Conservation (phyloP, 1,284 basidiomycete genomes). For the Psilocybe mexicana region DNA sequence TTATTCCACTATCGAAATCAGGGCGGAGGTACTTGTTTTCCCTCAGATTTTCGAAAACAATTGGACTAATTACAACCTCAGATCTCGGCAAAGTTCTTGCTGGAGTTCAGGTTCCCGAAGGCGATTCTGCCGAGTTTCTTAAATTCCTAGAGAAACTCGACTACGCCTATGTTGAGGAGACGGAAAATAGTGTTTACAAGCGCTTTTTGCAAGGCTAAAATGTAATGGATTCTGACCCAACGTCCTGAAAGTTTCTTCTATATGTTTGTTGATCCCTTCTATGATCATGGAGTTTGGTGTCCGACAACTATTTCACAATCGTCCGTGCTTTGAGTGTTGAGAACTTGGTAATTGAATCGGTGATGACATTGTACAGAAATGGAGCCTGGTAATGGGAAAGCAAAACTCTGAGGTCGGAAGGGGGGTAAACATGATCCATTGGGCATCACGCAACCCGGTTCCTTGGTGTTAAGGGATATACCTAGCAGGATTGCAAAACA, state of each 20-base stretch:
- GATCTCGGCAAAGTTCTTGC: conserved; percentile 92
- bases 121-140: conserved; percentile 68
- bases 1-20: conserved; percentile 98
- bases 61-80: conserved; percentile 31
- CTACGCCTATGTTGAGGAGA: conserved; percentile 93
- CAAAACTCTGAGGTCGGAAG: background rate
- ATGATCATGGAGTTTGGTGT: background rate
- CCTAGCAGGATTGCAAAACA: background rate
- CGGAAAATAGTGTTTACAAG: conserved; percentile 84
- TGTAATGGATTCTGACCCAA: background rate
- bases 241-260: too few relatives aligned
- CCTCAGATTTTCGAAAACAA: conserved; percentile 9
- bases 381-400: background rate
- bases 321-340: background rate
- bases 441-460: background rate
- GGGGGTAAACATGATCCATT: background rate
- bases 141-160: conserved; percentile 77
- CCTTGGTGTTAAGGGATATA: background rate
- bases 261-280: too few relatives aligned
- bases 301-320: background rate
- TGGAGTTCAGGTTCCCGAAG: conserved; percentile 87
- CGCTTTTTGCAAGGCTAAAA: conserved; percentile 51
- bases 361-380: background rate
- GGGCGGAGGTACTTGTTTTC: conserved; percentile 74
- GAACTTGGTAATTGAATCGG: background rate